Percentiles rank a stretch among this genome's conserved stretches.
phyloP scores from a whole-genome alignment of 2,329 filamentous ascomycete genomes.

The Fusarium bactridioides region DNA sequence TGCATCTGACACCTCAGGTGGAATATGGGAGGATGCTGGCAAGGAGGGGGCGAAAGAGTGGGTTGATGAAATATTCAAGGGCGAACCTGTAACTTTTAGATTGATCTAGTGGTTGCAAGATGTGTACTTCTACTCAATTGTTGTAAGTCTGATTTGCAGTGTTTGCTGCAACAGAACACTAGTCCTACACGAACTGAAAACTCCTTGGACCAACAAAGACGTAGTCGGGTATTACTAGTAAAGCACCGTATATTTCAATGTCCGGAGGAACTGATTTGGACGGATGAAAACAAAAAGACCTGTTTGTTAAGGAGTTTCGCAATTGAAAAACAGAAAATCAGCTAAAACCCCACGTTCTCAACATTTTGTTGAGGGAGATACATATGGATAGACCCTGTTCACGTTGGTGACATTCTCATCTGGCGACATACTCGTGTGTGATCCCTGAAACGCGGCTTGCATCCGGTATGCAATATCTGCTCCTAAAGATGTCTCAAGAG shows the following conservation, averaged over 20 bases:
- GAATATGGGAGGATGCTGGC: background rate
- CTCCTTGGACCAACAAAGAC: background rate
- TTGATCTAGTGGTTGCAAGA: background rate
- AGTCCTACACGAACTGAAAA: background rate
- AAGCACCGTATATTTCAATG: background rate
- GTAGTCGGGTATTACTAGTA: slow-evolving; percentile 3
- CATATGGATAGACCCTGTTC: background rate
- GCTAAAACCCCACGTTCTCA: background rate
- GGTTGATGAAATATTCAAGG: background rate
- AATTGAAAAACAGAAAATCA: background rate
- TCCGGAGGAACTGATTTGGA: background rate
- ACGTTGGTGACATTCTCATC: background rate
- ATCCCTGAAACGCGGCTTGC: background rate
- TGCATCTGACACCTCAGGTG: background rate
- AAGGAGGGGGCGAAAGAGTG: background rate
- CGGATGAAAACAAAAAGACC: background rate
- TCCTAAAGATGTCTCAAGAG: no score
- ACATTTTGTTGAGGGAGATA: background rate
- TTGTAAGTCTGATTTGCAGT: no score
- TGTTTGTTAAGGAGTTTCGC: background rate
- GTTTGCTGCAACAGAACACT: rapidly evolving
- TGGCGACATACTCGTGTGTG: background rate
- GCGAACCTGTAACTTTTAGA: background rate
- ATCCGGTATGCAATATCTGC: background rate
- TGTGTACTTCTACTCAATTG: rapidly evolving